Percentiles rank a stretch among this genome's conserved stretches.
These are phyloP conservation scores for Haberlea rhodopensis DNA, from an alignment of 257 asterid genomes.

Conservation along the genomic window DNA sequence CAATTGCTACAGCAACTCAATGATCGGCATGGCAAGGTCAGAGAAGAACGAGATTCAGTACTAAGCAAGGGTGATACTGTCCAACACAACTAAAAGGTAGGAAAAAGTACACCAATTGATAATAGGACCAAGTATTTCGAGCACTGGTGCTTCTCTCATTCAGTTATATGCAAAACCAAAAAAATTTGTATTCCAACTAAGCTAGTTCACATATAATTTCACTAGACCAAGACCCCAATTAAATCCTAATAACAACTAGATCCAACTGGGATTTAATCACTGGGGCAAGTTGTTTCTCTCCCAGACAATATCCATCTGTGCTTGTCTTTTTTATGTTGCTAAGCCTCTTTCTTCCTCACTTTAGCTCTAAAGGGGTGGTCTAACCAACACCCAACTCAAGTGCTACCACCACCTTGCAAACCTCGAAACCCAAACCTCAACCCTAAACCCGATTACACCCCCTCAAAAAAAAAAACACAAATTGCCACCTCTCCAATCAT, in stretches of 20 bases:
- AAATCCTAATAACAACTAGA: not conserved
- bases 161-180: constrained; percentile 7
- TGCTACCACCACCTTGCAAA: not conserved
- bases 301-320: too few relatives aligned
- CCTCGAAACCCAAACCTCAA: too few relatives aligned
- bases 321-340: too few relatives aligned
- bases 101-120: not conserved
- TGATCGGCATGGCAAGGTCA: constrained; percentile 9
- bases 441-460: not conserved
- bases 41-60: constrained; percentile 16
- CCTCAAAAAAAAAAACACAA: not conserved
- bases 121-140: constrained; percentile 7
- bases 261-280: not conserved
- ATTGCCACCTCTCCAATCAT: too few relatives aligned
- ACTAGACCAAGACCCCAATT: constrained; percentile 4
- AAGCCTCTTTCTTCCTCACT: too few relatives aligned
- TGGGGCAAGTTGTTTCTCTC: too few relatives aligned
- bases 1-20: constrained; percentile 15
- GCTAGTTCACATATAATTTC: not conserved
- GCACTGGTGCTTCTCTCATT: constrained; percentile 8
- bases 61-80: not conserved
- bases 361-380: too few relatives aligned
- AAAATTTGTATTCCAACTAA: not conserved
- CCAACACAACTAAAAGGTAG: constrained; percentile 1
- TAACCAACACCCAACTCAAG: too few relatives aligned